Conservation (phyloP, 163 green algal species). For the Chloromonas sp. region DNA sequence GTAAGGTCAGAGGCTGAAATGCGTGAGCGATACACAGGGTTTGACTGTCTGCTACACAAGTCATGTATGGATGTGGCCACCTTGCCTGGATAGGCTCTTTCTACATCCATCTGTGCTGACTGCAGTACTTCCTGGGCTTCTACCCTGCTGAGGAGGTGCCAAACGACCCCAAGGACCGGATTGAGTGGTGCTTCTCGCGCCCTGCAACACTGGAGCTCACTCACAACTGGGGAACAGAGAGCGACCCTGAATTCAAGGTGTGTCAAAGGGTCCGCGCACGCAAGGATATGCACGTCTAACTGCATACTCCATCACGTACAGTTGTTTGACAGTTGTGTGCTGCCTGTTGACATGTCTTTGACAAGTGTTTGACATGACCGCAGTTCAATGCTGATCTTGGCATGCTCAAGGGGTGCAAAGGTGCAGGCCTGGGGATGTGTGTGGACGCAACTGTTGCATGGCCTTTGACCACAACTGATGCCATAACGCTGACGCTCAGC, state of each 20-base stretch:
- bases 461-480: not conserved
- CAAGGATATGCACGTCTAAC: not conserved
- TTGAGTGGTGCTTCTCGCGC: slow-evolving; percentile 63
- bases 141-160: slow-evolving; percentile 34
- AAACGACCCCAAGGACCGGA: slow-evolving; percentile 26
- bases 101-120: too few species aligned
- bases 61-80: too few species aligned
- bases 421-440: not conserved
- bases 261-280: not conserved
- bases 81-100: too few species aligned
- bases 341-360: not conserved
- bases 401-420: too few species aligned
- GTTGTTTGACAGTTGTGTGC: not conserved
- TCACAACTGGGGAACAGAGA: slow-evolving; percentile 77
- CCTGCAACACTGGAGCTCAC: slow-evolving; percentile 80
- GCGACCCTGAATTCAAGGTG: slow-evolving; percentile 55
- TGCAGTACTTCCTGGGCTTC: slow-evolving; percentile 68
- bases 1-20: too few species aligned
- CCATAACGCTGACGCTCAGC: too few species aligned
- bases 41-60: too few species aligned
- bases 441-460: not conserved
- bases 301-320: not conserved
- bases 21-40: too few species aligned
- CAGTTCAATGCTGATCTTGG: too few species aligned
- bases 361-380: not conserved